Conservation (phyloP, 2,329 filamentous ascomycete species). For the Exophiala dermatitidis region DNA sequence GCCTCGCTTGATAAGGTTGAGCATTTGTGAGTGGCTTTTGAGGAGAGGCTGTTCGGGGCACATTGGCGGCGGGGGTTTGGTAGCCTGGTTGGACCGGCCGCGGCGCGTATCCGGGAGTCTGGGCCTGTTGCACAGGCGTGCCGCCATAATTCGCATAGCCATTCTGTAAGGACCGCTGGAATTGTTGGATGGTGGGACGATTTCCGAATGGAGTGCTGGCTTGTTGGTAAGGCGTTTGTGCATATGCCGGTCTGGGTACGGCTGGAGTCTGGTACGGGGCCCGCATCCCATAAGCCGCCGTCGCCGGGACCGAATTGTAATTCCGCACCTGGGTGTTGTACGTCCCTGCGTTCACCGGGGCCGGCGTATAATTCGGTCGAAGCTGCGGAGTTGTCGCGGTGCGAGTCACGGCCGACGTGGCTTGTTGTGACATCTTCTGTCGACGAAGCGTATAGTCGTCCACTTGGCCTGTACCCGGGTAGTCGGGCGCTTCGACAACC, state of each 20-base stretch:
- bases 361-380: slow-evolving; percentile 22
- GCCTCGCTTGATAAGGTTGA: slow-evolving; percentile 16
- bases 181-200: slow-evolving; percentile 34
- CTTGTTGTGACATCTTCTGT: slow-evolving; percentile 34
- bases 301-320: slow-evolving; percentile 25
- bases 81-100: slow-evolving; percentile 28
- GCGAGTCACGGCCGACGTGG: slow-evolving; percentile 30
- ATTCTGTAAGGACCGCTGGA: slow-evolving; percentile 36
- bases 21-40: slow-evolving; percentile 24
- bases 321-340: slow-evolving; percentile 21
- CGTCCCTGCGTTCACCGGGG: slow-evolving; percentile 14
- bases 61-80: slow-evolving; percentile 25
- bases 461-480: slow-evolving; percentile 74
- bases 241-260: slow-evolving; percentile 34
- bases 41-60: slow-evolving; percentile 17
- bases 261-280: slow-evolving; percentile 30
- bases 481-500: slow-evolving; percentile 63
- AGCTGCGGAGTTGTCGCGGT: slow-evolving; percentile 14
- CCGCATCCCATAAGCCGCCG: slow-evolving; percentile 30
- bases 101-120: slow-evolving; percentile 22
- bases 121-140: slow-evolving; percentile 9
- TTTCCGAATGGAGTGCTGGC: slow-evolving; percentile 31
- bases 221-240: slow-evolving; percentile 33
- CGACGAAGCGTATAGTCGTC: slow-evolving; percentile 59
- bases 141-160: slow-evolving; percentile 27